A percentile compares a stretch with the other conserved stretches of the same genome.
Conservation (phyloP, 352 stramenopile species). For the Phytophthora rubi region DNA sequence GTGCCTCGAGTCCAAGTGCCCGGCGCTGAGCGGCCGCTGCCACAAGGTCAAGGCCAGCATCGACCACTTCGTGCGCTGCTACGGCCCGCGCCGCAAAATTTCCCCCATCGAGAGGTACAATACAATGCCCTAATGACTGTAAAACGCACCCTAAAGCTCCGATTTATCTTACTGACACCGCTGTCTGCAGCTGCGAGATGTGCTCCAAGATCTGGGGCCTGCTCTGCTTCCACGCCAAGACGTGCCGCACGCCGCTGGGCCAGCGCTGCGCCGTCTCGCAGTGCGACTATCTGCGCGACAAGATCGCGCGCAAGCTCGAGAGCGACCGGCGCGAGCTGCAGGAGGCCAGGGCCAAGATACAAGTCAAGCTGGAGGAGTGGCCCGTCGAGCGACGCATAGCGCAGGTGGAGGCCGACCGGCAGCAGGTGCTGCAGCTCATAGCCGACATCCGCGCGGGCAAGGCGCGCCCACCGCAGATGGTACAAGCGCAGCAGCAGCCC, state of each 20-base stretch:
- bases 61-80: conserved; percentile 89
- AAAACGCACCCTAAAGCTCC: neutral
- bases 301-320: conserved; percentile 81
- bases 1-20: conserved; percentile 65
- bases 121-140: neutral
- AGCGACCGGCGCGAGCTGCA: conserved; percentile 64
- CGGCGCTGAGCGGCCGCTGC: conserved; percentile 67
- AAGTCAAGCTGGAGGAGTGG: conserved; percentile 69
- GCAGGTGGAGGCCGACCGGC: conserved; percentile 77
- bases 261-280: conserved; percentile 81
- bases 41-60: conserved; percentile 91
- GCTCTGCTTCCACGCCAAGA: conserved; percentile 89
- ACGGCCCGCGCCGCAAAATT: conserved; percentile 67
- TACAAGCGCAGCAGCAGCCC: conserved; percentile 43
- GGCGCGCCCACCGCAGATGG: conserved; percentile 42
- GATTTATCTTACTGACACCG: neutral
- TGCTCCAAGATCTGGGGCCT: conserved; percentile 88
- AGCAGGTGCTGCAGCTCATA: conserved; percentile 82
- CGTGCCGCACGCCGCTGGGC: conserved; percentile 56
- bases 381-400: conserved; percentile 82
- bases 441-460: conserved; percentile 73
- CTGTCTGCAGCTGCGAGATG: conserved; percentile 61
- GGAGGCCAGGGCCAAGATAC: conserved; percentile 55
- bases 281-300: conserved; percentile 87
- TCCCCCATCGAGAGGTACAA: conserved; percentile 77